Percentiles rank a stretch among this genome's conserved stretches.
Evolutionary conservation across 192 early-diverging fungal genomes (phyloP).

Genomic region (Phycomyces nitens): DNA sequence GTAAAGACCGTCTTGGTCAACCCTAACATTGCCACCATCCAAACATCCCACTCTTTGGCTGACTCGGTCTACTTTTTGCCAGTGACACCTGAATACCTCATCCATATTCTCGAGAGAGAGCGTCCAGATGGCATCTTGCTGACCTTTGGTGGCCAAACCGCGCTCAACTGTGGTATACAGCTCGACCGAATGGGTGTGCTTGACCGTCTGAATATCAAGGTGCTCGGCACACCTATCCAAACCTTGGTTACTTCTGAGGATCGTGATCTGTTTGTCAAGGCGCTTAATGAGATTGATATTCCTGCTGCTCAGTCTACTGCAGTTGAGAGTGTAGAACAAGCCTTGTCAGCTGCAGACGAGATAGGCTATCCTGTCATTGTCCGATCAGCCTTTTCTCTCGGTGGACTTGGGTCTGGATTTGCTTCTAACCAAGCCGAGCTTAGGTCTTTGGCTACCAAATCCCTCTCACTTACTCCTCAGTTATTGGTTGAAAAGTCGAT

Average conservation of each 20-base stretch:
- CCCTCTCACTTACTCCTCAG: constrained; percentile 85
- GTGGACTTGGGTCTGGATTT: constrained; percentile 97
- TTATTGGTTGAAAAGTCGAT: constrained; percentile 92
- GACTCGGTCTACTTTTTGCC: constrained; percentile 96
- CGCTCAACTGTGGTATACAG: constrained; percentile 92
- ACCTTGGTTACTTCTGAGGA: constrained; percentile 92
- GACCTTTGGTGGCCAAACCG: constrained; percentile 97
- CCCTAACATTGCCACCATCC: constrained; percentile 98
- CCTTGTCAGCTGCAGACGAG: constrained; percentile 74
- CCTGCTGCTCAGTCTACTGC: constrained; percentile 88
- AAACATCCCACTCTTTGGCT: constrained; percentile 91
- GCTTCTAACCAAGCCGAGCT: constrained; percentile 75
- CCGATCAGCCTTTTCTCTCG: constrained; percentile 90
- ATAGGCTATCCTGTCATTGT: constrained; percentile 96
- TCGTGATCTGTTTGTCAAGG: constrained; percentile 92
- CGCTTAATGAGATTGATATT: constrained; percentile 81
- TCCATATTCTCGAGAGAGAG: constrained; percentile 90
- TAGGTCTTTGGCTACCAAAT: constrained; percentile 74
- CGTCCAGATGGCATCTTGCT: constrained; percentile 92
- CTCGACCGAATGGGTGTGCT: constrained; percentile 81
- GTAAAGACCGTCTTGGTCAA: constrained; percentile 96
- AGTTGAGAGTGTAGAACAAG: constrained; percentile 83
- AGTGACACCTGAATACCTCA: constrained; percentile 87
- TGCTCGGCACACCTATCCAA: constrained; percentile 92
- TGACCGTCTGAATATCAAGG: constrained; percentile 78